These are phyloP conservation scores for Neofusicoccum ribis DNA, from an alignment of 2,329 filamentous ascomycete species.

Conservation along the genomic window DNA sequence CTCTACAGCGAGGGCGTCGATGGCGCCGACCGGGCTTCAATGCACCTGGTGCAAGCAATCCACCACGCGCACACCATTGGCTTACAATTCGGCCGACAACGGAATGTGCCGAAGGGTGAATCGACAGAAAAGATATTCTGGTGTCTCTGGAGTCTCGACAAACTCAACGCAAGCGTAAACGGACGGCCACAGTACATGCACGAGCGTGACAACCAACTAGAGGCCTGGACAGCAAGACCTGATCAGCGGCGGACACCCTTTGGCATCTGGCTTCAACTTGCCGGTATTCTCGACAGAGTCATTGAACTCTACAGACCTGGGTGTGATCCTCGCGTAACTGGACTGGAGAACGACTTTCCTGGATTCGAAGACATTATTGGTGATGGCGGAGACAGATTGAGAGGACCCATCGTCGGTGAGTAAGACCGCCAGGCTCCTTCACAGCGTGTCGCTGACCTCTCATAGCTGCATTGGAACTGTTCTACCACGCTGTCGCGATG, in stretches of 20 bases:
- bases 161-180: conserved; percentile 49
- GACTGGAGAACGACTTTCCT: conserved; percentile 50
- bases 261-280: conserved; percentile 49
- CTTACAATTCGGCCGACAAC: conserved; percentile 43
- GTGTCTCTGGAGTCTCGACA: conserved; percentile 52
- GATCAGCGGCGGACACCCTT: conserved; percentile 49
- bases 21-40: conserved; percentile 48
- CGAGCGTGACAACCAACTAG: conserved; percentile 49
- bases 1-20: conserved; percentile 51
- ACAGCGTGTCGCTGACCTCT: not conserved
- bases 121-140: conserved; percentile 50
- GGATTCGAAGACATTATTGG: conserved; percentile 48
- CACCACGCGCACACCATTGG: conserved; percentile 53
- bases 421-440: not conserved
- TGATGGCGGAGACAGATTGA: conserved; percentile 38
- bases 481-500: conserved; percentile 59
- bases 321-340: conserved; percentile 41
- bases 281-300: conserved; percentile 48
- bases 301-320: conserved; percentile 50
- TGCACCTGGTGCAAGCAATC: conserved; percentile 50
- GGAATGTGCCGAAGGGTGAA: conserved; percentile 34
- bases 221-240: conserved; percentile 40
- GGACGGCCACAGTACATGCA: conserved; percentile 50
- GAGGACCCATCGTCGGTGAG: conserved; percentile 39
- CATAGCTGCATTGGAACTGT: conserved; percentile 48